Evolutionary conservation across 805 yeast genomes (phyloP).

Genomic region (Geotrichum ghanense): DNA sequence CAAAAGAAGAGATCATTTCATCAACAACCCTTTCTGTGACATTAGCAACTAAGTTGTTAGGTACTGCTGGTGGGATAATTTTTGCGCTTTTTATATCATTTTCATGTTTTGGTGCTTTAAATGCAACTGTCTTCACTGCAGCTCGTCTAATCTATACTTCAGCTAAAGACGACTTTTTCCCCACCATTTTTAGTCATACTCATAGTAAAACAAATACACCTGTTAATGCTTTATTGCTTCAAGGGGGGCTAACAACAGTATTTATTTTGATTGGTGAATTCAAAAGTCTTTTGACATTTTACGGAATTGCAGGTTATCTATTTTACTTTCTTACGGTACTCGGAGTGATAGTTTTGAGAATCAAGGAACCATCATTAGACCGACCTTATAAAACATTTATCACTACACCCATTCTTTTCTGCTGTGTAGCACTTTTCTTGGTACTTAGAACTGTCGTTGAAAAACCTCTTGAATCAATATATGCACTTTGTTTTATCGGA

Average conservation of each 20-base stretch:
- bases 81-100: constrained; percentile 26
- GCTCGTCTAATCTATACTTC: constrained; percentile 27
- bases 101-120: constrained; percentile 31
- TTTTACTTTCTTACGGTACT: constrained; percentile 27
- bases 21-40: constrained; percentile 28
- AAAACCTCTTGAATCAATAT: constrained; percentile 23
- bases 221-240: constrained; percentile 24
- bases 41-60: constrained; percentile 22
- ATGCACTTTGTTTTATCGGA: constrained; percentile 20
- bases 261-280: constrained; percentile 30
- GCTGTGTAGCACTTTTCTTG: constrained; percentile 28
- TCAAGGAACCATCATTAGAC: constrained; percentile 24
- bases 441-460: constrained; percentile 24
- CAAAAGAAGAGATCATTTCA: constrained; percentile 37
- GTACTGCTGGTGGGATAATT: constrained; percentile 19
- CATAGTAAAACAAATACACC: constrained; percentile 22
- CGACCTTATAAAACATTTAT: constrained; percentile 29
- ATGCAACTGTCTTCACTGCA: constrained; percentile 29
- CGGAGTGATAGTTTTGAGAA: constrained; percentile 27
- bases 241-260: constrained; percentile 20
- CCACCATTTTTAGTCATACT: constrained; percentile 19
- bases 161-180: constrained; percentile 26
- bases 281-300: constrained; percentile 25
- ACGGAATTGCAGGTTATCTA: constrained; percentile 26
- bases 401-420: constrained; percentile 26